Conservation (phyloP, 2,329 filamentous ascomycete genomes). For the Aspergillus tanneri region DNA sequence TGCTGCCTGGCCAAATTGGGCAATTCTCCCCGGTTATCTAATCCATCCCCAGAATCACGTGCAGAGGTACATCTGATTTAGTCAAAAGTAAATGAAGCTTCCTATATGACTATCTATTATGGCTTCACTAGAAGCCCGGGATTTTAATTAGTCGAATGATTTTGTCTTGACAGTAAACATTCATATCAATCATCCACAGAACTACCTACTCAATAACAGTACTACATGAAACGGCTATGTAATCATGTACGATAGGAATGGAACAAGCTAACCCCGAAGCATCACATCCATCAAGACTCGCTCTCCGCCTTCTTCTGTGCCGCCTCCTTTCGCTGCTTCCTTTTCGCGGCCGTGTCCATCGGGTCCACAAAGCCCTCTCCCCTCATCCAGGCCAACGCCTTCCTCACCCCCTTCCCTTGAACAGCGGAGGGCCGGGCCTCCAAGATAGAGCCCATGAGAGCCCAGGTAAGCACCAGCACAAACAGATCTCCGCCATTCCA, state of each 20-base stretch:
- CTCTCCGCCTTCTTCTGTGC: constrained; percentile 11
- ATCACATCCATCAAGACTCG: background rate
- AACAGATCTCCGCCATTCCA: constrained; percentile 79
- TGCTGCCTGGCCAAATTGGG: background rate
- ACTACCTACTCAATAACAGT: too few species aligned
- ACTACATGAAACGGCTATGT: background rate
- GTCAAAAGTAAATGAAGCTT: too few species aligned
- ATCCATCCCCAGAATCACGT: too few species aligned
- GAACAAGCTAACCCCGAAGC: background rate
- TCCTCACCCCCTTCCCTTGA: constrained; percentile 65
- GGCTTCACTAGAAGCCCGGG: too few species aligned
- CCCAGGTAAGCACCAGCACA: constrained; percentile 77
- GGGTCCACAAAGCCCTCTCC: constrained; percentile 76
- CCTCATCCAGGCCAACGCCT: constrained; percentile 69
- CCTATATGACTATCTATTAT: too few species aligned
- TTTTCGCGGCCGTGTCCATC: constrained; percentile 48
- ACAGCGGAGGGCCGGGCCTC: constrained; percentile 69
- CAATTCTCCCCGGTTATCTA: background rate
- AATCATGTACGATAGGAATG: background rate
- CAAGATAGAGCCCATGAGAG: constrained; percentile 73
- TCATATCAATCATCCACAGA: too few species aligned
- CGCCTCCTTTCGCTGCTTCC: constrained; percentile 32
- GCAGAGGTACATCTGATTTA: too few species aligned
- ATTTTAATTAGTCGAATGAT: too few species aligned
- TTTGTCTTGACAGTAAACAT: too few species aligned